Conservation (phyloP, 148 eudicot genomes). For the Pharnaceum exiguum region DNA sequence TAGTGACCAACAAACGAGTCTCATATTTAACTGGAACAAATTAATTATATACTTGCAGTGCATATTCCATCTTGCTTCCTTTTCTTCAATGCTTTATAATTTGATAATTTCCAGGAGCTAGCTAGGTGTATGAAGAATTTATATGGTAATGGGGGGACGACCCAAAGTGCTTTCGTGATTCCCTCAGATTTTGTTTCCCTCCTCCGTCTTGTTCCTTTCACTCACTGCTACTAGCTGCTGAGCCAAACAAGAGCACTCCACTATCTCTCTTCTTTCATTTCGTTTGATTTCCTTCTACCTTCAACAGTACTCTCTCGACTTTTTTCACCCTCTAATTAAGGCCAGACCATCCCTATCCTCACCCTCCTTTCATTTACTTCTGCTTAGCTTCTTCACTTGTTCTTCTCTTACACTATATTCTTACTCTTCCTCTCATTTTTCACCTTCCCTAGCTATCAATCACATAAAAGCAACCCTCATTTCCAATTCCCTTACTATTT, state of each 20-base stretch:
- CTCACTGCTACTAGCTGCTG: too few species aligned
- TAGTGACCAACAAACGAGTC: too few species aligned
- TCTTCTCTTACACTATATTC: neutral
- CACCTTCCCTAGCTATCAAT: neutral
- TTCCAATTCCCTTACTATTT: too few species aligned
- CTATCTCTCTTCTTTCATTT: neutral
- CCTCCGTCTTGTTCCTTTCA: slow-evolving; percentile 18
- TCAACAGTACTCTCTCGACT: neutral
- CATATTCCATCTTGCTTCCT: too few species aligned
- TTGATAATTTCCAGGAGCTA: too few species aligned
- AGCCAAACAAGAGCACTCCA: neutral
- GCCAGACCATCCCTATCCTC: slow-evolving; percentile 14
- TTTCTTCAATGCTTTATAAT: too few species aligned
- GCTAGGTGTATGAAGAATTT: too few species aligned
- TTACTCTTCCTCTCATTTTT: neutral
- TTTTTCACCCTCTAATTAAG: slow-evolving; percentile 3
- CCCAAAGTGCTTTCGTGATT: slow-evolving; percentile 4
- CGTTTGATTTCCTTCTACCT: neutral
- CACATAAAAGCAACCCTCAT: too few species aligned
- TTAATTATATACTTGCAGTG: too few species aligned
- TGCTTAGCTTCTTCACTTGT: neutral
- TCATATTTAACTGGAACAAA: too few species aligned
- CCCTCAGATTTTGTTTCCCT: slow-evolving; percentile 15
- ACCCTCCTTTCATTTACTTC: neutral
- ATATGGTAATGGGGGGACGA: slow-evolving; percentile 2